Base-by-base conservation (phyloP, 306 rosid species). In the Castanea sativa region DNA sequence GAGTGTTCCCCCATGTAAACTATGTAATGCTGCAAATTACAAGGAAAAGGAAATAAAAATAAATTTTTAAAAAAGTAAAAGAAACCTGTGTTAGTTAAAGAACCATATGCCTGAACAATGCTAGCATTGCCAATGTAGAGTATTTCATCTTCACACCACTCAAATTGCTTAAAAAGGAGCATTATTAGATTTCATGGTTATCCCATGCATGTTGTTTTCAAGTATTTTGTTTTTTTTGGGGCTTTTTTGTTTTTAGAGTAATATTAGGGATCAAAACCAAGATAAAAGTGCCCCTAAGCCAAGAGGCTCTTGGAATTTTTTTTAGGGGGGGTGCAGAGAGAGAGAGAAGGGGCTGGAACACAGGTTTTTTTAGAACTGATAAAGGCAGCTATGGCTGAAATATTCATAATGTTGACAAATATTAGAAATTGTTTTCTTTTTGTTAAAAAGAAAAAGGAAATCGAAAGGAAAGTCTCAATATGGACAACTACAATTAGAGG, bases 1-100 rank as follows among this genome's bases (percentile, higher is more conserved):
- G 88, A 85, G 73, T 87, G 92, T 71, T 84, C 90, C 85, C 92
- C 94, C 87, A 88, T 85, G 82, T 92, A 92, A 59, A 92, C 82
- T 74, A 88, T 85, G 83, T 92, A 87, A 75, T 90, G 97, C 92
- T 88, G 85, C 77, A 27, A 74, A 45, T 23, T 45, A 71, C 76
- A 70, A 49, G 69, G 38, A 21, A 45, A 67, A 23, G 33, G 11
- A 1, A 33, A 51, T 16, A n/a, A 19, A 69, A 23, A 32, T 15
- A 15, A 9, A 2, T 41, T 38, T 7, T 38, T 0, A 3, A 6
- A 21, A n/a, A 38, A 20, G 27, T 38, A 43, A 69, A 38, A 2
- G 0, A 52, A 29, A 27, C 18, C n/a, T 29, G 43, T 27, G 5
- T 30, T 30, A 29, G 45, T 18, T 16, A 30, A n/a, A 16, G 30